phyloP scores from a whole-genome alignment of 768 basidiomycete species.

The Serendipita sp. region DNA sequence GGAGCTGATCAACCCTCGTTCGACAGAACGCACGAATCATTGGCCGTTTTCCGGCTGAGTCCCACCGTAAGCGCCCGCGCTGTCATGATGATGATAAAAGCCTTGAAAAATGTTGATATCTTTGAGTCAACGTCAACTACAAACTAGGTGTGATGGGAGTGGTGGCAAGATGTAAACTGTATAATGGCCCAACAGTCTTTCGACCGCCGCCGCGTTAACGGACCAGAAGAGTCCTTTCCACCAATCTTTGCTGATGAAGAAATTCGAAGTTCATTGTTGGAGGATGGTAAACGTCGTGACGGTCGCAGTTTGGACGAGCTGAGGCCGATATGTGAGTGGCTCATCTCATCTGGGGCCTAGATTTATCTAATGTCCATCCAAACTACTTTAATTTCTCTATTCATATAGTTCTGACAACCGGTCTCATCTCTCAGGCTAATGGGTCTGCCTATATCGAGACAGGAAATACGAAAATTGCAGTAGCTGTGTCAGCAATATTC shows the following conservation, averaged over 20 bases:
- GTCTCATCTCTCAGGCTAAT: slow-evolving; percentile 82
- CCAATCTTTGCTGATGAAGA: slow-evolving; percentile 40
- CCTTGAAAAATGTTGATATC: not conserved
- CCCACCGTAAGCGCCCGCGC: not conserved
- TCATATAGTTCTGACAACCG: slow-evolving; percentile 64
- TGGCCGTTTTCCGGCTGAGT: not conserved
- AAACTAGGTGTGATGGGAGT: not conserved
- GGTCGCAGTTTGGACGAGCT: slow-evolving; percentile 46
- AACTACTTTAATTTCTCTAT: not conserved
- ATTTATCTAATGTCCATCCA: slow-evolving; percentile 2
- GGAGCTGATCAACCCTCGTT: not conserved
- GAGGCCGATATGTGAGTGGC: slow-evolving; percentile 65
- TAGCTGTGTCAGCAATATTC: slow-evolving; percentile 62
- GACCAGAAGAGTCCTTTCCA: slow-evolving; percentile 66
- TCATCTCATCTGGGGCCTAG: slow-evolving; percentile 7
- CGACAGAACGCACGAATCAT: not conserved
- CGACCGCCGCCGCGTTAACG: slow-evolving; percentile 80
- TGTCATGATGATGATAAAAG: not conserved
- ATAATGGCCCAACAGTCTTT: slow-evolving; percentile 20
- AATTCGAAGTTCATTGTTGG: slow-evolving; percentile 10
- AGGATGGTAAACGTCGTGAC: slow-evolving; percentile 26
- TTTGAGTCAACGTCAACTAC: not conserved
- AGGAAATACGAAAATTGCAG: slow-evolving; percentile 81
- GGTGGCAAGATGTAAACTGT: not conserved
- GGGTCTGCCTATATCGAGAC: slow-evolving; percentile 96